Evolutionary conservation across 805 yeast species (phyloP), one percentile per base, ranked within the genome.

Genomic region (Metschnikowia hibisci): DNA sequence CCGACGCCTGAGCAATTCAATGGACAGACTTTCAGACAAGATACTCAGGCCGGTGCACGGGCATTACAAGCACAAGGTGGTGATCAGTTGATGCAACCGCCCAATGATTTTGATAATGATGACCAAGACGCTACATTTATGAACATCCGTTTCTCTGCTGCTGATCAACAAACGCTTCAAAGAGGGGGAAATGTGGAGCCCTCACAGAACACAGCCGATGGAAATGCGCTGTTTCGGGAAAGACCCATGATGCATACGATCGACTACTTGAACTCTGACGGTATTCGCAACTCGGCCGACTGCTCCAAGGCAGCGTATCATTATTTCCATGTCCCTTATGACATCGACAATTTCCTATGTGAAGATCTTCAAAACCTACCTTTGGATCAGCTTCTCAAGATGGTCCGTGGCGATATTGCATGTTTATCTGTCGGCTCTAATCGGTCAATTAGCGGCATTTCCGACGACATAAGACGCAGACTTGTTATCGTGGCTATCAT

Each of bases 331-430:
- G 15, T 35, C 32, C 27, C 31, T 10, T 12, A 27, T 6, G 32
- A 30, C 27, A 37, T 37, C 14, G 40, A 37, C 27, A 37, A 30
- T 29, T 28, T 37, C 22, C 22, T 29, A 33, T 29, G 60, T 45
- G 74, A 69, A 35, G 74, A 70, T 46, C 67, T 63, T 49, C 73
- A 69, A 25, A 64, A 54, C 40, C 48, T 70, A 11, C 52, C 63
- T 22, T 55, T 69, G 15, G 69, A 62, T 15, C 71, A 69, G 50
- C 56, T 69, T 34, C 60, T 70, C 52, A 67, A 65, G 50, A 52
- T 70, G 26, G 56, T 68, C n/a, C 51, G 64, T 18, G 50, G 56
- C 34, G 61, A 57, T 38, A 42, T 47, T 33, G 23, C 14, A 7
- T 27, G 35, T 11, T 41, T 35, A 4, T 31, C 51, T 3, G 33